phyloP scores from a whole-genome alignment of 2,329 filamentous ascomycete species.

The Exophiala sp. region DNA sequence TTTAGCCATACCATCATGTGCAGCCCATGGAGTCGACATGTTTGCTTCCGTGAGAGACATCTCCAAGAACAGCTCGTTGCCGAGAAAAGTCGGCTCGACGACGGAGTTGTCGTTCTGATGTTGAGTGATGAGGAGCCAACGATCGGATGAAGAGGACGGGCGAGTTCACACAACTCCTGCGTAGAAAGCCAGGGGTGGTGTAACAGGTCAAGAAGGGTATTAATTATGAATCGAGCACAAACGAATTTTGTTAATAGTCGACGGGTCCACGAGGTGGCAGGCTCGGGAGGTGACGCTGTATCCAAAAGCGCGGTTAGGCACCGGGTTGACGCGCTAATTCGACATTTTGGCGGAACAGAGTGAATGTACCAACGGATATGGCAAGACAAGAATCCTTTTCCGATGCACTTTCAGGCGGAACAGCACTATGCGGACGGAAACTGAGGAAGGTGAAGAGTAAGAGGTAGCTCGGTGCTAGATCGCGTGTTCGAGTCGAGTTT shows the following conservation, averaged over 20 bases:
- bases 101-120: no score
- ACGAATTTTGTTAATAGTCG: not conserved
- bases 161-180: no score
- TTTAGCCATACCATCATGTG: conserved; percentile 7
- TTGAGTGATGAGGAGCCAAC: no score
- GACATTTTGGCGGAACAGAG: conserved; percentile 10
- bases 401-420: not conserved
- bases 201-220: no score
- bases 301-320: not conserved
- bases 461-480: not conserved
- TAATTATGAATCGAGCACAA: not conserved
- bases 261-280: not conserved
- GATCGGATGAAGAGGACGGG: no score
- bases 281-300: not conserved
- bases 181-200: no score
- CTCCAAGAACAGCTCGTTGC: no score
- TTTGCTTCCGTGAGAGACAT: no score
- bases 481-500: not conserved
- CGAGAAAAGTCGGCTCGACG: no score
- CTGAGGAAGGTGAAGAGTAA: not conserved
- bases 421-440: not conserved
- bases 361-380: conserved; percentile 10
- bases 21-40: not conserved
- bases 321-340: conserved; percentile 13
- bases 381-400: not conserved